These are phyloP conservation scores for Phycomyces nitens DNA, from an alignment of 192 early-diverging fungal species.

Conservation along the genomic window DNA sequence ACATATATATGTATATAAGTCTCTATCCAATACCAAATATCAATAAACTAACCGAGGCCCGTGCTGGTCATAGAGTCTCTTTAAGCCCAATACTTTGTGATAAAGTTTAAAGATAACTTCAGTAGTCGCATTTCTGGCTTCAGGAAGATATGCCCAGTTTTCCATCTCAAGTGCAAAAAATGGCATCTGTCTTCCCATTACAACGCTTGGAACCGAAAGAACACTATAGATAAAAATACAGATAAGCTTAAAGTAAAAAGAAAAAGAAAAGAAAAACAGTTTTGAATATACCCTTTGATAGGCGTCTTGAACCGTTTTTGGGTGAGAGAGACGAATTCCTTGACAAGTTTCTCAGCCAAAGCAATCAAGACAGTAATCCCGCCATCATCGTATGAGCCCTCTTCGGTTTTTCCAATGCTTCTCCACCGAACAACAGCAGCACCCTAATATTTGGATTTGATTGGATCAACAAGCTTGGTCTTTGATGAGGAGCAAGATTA, in stretches of 20 bases:
- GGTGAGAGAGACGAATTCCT: conserved; percentile 22
- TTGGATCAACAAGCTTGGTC: background rate
- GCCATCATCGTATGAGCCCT: conserved; percentile 5
- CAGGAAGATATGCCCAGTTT: conserved; percentile 46
- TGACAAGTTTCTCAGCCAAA: conserved; percentile 30
- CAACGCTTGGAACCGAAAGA: conserved; percentile 40
- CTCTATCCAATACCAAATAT: background rate
- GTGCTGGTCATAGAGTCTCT: conserved; percentile 44
- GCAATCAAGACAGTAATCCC: conserved; percentile 8
- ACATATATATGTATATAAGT: no score
- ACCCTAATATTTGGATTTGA: conserved; percentile 4
- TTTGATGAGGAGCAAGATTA: background rate
- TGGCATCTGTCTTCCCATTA: conserved; percentile 47
- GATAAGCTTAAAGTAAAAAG: background rate
- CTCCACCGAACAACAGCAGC: conserved; percentile 21
- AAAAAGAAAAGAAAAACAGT: no score
- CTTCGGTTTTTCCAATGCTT: conserved; percentile 11
- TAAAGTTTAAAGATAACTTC: conserved; percentile 53
- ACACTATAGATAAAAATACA: background rate
- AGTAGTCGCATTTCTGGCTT: conserved; percentile 42
- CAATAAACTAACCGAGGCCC: conserved; percentile 38
- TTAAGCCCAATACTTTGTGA: conserved; percentile 44
- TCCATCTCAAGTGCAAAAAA: conserved; percentile 55
- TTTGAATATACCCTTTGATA: conserved; percentile 17
- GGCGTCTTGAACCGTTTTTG: conserved; percentile 17